Evolutionary conservation across 305 asterid genomes (phyloP), one percentile per base, ranked within the genome.

Genomic region (Plantago lanceolata): DNA sequence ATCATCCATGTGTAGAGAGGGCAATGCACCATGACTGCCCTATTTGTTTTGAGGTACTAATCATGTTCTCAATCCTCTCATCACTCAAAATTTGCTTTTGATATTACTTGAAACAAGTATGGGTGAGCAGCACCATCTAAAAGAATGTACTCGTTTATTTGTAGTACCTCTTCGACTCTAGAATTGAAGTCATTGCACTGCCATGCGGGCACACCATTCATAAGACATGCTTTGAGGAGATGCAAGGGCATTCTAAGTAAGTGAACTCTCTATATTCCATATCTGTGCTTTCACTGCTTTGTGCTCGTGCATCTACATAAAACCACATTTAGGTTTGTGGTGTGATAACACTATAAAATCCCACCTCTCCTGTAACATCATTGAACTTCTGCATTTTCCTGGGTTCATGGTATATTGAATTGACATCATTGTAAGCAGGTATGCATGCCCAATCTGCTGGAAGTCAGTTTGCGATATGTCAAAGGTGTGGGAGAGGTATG

Each of bases 11-110:
- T 43, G 76, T 86, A 33, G 96, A 86, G 82, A 79, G 93, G n/a
- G 96, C 96, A 57, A 86, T 89, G 96, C 96, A 89, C 68, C 96
- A 86, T 54, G 96, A 86, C 68, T 86, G 95, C 62, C 96, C 96
- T 33, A 81, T 89, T 68, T 89, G 95, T 76, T 82, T 82, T 65
- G 95, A 89, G 93, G 95, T 89, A 68, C 45, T 48, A 45, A 21
- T 11, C 44, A 21, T 12, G 11, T 28, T 24, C 18, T 44, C 43
- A 18, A 4, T 48, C 56, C 12, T 19, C 9, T 18, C 21, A 53
- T 31, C 19, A 12, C 44, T 20, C 12, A 43, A 15, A 16, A 26
- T 48, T 24, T 60, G 17, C 52, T 33, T 20, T 20, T 20, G 16
- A 15, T 19, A 17, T 51, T 18, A 56, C 48, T 64, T 35, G 20